Conservation (phyloP, 2,329 filamentous ascomycete species). For the Amesomyces nigricolor region DNA sequence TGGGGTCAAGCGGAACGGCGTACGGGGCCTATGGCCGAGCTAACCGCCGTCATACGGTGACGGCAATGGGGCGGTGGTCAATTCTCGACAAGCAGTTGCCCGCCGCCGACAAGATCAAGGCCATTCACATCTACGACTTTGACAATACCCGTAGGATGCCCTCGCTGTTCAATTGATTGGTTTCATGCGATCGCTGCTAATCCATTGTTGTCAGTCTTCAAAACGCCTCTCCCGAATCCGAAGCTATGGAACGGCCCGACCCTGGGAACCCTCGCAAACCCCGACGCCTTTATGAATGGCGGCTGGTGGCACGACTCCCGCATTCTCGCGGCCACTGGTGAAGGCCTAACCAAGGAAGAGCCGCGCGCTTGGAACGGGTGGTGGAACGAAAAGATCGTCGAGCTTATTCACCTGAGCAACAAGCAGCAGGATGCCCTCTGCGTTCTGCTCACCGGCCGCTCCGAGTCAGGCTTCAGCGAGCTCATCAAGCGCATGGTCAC, state of each 20-base stretch:
- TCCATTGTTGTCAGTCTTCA: slow-evolving; percentile 60
- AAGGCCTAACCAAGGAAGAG: slow-evolving; percentile 78
- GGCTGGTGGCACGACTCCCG: slow-evolving; percentile 96
- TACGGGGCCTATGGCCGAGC: slow-evolving; percentile 21
- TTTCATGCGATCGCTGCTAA: slow-evolving; percentile 1
- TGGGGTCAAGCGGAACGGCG: slow-evolving; percentile 20
- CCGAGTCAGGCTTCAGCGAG: slow-evolving; percentile 69
- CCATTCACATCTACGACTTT: slow-evolving; percentile 93
- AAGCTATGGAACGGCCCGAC: slow-evolving; percentile 79
- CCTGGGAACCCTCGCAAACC: slow-evolving; percentile 68
- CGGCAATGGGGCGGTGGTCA: slow-evolving; percentile 78
- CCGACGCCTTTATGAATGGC: slow-evolving; percentile 72
- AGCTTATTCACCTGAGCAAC: slow-evolving; percentile 75
- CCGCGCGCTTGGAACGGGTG: slow-evolving; percentile 79
- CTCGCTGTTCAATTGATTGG: background rate
- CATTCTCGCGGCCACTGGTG: slow-evolving; percentile 80
- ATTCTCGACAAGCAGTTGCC: slow-evolving; percentile 68
- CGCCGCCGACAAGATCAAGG: slow-evolving; percentile 62
- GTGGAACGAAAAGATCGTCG: slow-evolving; percentile 91
- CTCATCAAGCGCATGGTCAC: slow-evolving; percentile 75
- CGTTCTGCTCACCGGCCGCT: slow-evolving; percentile 81
- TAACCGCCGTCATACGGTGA: slow-evolving; percentile 51
- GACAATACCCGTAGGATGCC: slow-evolving; percentile 76
- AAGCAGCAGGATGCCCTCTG: slow-evolving; percentile 78
- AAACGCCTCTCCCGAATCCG: slow-evolving; percentile 81